These are phyloP conservation scores for Dacryopinax spathularia DNA, from an alignment of 768 basidiomycete genomes.

Conservation along the genomic window DNA sequence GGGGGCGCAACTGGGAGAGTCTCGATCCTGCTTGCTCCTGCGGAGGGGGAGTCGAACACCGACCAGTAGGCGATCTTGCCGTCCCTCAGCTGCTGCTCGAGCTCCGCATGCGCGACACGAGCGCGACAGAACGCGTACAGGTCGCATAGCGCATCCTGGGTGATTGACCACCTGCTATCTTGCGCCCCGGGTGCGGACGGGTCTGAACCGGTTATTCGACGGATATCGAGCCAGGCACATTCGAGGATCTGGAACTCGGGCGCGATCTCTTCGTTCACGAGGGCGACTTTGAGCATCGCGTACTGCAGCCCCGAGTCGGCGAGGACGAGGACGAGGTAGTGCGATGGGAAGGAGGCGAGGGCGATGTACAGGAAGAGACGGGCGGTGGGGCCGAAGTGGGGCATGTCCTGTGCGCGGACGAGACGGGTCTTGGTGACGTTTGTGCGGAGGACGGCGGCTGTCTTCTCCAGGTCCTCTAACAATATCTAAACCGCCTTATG, in stretches of 20 bases:
- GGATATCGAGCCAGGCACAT: constrained; percentile 14
- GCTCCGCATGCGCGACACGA: constrained; percentile 75
- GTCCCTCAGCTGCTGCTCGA: constrained; percentile 64
- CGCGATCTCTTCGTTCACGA: constrained; percentile 14
- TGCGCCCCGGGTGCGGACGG: constrained; percentile 12
- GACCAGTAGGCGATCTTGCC: not conserved
- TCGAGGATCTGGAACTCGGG: constrained; percentile 10
- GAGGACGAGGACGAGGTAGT: constrained; percentile 76
- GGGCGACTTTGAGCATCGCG: constrained; percentile 49
- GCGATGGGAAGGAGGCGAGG: constrained; percentile 56
- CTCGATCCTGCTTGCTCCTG: not conserved
- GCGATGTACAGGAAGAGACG: constrained; percentile 61
- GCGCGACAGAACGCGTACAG: constrained; percentile 83
- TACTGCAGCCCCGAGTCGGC: constrained; percentile 65
- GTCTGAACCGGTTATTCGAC: constrained; percentile 8
- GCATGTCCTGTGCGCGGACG: constrained; percentile 31
- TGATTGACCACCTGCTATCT: constrained; percentile 12
- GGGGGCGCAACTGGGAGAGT: not conserved
- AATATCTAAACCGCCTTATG: constrained; percentile 50
- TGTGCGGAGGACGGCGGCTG: constrained; percentile 37
- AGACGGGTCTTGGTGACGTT: not conserved
- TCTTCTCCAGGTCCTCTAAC: constrained; percentile 66
- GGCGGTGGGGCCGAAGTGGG: constrained; percentile 51
- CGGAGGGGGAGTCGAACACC: not conserved
- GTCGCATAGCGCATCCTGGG: constrained; percentile 48